phyloP scores from a whole-genome alignment of 768 basidiomycete species.

The Mrakia hoshinonis region DNA sequence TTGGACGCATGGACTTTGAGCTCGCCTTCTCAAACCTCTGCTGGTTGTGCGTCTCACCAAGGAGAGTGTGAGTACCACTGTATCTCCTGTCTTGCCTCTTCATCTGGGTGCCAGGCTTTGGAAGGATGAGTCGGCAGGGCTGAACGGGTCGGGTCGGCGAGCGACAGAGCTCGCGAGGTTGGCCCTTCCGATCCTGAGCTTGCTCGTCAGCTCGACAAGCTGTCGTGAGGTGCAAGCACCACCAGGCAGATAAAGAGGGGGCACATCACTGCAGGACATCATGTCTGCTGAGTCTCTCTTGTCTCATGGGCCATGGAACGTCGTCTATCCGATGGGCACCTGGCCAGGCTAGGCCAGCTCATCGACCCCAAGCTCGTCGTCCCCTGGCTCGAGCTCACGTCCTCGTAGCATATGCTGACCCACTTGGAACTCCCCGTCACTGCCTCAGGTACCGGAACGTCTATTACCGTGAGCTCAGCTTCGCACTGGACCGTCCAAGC shows the following conservation, averaged over 20 bases:
- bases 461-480: conserved; percentile 67
- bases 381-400: not conserved
- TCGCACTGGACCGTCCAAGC: not conserved
- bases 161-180: not conserved
- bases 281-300: no score
- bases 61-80: conserved; percentile 63
- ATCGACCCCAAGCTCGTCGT: not conserved
- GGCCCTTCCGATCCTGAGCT: not conserved
- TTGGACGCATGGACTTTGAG: conserved; percentile 66
- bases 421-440: not conserved
- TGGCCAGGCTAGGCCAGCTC: not conserved
- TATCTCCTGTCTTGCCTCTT: not conserved
- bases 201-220: no score
- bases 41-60: conserved; percentile 83
- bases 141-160: not conserved
- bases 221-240: no score
- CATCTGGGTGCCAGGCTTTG: not conserved
- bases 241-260: no score
- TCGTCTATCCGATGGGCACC: no score
- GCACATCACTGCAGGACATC: no score
- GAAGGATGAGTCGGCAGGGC: not conserved
- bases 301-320: no score
- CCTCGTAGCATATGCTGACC: not conserved
- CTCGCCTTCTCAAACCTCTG: conserved; percentile 91
- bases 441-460: conserved; percentile 75